Evolutionary conservation across 2,329 filamentous ascomycete species (phyloP).

Genomic region (Aspergillus pseudoviridinutans): DNA sequence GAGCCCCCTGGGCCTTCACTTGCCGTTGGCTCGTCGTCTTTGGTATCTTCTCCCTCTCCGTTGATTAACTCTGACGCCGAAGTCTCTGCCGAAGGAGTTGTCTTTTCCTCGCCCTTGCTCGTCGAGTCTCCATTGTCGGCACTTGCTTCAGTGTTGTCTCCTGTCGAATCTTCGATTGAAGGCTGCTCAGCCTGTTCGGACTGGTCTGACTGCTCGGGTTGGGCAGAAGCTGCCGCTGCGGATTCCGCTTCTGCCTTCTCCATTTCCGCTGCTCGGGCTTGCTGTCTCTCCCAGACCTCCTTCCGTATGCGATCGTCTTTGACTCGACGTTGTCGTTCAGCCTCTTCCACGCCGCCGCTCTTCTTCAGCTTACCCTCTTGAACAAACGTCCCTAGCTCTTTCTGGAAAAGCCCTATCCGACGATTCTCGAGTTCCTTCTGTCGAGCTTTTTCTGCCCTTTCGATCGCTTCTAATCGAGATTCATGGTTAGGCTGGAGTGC

Average conservation of each 20-base stretch:
- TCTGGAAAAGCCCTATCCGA: conserved; percentile 70
- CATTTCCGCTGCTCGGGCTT: conserved; percentile 49
- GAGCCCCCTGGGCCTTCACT: background rate
- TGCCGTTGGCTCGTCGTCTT: background rate
- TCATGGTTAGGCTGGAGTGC: conserved; percentile 94
- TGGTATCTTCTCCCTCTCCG: background rate
- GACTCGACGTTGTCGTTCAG: conserved; percentile 74
- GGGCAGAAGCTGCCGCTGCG: conserved; percentile 22
- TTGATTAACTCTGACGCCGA: background rate
- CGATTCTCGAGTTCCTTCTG: conserved; percentile 83
- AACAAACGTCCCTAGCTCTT: conserved; percentile 81
- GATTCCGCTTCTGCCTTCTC: conserved; percentile 32
- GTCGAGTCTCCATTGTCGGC: conserved; percentile 4
- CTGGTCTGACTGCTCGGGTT: conserved; percentile 15
- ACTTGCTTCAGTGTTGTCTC: conserved; percentile 6
- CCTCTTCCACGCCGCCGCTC: conserved; percentile 90
- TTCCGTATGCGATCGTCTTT: conserved; percentile 83
- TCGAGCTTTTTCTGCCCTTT: conserved; percentile 87
- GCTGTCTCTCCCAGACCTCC: conserved; percentile 61
- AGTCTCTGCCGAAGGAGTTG: background rate
- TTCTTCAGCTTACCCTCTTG: conserved; percentile 91
- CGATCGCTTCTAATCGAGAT: conserved; percentile 86
- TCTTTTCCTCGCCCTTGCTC: conserved; percentile 9
- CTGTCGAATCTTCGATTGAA: conserved; percentile 5
- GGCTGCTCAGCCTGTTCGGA: conserved; percentile 5